phyloP scores from a whole-genome alignment of 768 basidiomycete species.

The Pleurotus eryngii region DNA sequence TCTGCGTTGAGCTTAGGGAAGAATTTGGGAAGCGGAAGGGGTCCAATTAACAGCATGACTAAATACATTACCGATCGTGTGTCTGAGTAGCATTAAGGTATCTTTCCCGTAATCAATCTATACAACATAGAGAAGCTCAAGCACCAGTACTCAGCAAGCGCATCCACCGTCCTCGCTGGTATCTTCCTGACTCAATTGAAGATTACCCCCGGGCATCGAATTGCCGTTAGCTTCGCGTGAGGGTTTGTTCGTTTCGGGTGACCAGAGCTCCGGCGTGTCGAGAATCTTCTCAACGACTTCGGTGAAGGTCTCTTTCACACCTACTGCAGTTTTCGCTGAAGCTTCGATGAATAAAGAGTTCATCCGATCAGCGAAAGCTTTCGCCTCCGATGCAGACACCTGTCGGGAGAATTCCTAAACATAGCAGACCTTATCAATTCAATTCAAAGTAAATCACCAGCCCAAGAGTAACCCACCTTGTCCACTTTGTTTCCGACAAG shows the following conservation, averaged over 20 bases:
- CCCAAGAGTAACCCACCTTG: conserved; percentile 48
- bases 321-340: conserved; percentile 86
- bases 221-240: not conserved
- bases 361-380: conserved; percentile 78
- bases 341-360: conserved; percentile 87
- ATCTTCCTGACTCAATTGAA: conserved; percentile 2
- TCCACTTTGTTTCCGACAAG: conserved; percentile 95
- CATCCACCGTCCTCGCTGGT: not conserved
- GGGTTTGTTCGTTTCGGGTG: not conserved
- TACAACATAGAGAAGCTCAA: no score
- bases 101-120: no score
- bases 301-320: conserved; percentile 69
- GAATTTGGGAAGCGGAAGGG: conserved; percentile 17
- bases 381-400: conserved; percentile 75
- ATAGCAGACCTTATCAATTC: not conserved
- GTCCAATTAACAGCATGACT: not conserved
- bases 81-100: not conserved
- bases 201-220: not conserved
- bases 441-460: not conserved
- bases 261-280: conserved; percentile 82
- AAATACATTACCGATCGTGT: not conserved
- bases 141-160: not conserved
- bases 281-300: conserved; percentile 81
- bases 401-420: conserved; percentile 84
- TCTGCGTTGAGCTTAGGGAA: conserved; percentile 47